phyloP scores from a whole-genome alignment of 148 eudicot species.

The Limonium bicolor region DNA sequence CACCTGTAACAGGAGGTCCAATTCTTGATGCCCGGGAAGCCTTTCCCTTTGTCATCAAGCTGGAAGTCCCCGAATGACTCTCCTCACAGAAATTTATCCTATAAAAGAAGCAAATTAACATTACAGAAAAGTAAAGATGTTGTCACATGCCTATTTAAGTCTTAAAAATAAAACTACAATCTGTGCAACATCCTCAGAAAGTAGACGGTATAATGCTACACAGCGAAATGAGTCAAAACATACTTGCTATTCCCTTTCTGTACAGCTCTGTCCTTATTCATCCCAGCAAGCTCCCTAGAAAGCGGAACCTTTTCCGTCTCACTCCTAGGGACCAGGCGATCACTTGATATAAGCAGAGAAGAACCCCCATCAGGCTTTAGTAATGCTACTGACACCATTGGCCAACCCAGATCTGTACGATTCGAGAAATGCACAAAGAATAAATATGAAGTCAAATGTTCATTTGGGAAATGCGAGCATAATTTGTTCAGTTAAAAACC shows the following conservation, averaged over 20 bases:
- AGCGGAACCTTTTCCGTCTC: slow-evolving; percentile 51
- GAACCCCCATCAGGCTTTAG: slow-evolving; percentile 39
- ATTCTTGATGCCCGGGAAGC: slow-evolving; percentile 61
- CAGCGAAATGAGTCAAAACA: slow-evolving; percentile 12
- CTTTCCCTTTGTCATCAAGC: slow-evolving; percentile 56
- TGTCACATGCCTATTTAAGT: too few relatives aligned
- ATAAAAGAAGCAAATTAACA: too few relatives aligned
- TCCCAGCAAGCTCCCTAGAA: slow-evolving; percentile 41
- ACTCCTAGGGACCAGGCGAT: slow-evolving; percentile 38
- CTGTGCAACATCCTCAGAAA: slow-evolving; percentile 2
- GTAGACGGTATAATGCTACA: too few relatives aligned
- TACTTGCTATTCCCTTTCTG: slow-evolving; percentile 67
- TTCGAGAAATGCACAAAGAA: slow-evolving; percentile 13
- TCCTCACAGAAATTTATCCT: slow-evolving; percentile 70
- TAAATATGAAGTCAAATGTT: neutral
- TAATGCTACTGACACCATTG: slow-evolving; percentile 34
- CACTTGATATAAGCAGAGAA: slow-evolving; percentile 32
- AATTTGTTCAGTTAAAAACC: neutral
- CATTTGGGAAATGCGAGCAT: neutral
- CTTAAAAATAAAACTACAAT: too few relatives aligned
- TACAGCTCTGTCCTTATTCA: slow-evolving; percentile 45
- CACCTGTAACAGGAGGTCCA: slow-evolving; percentile 33
- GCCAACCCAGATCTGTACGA: slow-evolving; percentile 55
- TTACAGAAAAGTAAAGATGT: too few relatives aligned
- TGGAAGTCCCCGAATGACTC: slow-evolving; percentile 20